Percentiles rank a stretch among this genome's conserved stretches.
phyloP scores from a whole-genome alignment of 306 rosid genomes.

The Gynostemma pentaphyllum region DNA sequence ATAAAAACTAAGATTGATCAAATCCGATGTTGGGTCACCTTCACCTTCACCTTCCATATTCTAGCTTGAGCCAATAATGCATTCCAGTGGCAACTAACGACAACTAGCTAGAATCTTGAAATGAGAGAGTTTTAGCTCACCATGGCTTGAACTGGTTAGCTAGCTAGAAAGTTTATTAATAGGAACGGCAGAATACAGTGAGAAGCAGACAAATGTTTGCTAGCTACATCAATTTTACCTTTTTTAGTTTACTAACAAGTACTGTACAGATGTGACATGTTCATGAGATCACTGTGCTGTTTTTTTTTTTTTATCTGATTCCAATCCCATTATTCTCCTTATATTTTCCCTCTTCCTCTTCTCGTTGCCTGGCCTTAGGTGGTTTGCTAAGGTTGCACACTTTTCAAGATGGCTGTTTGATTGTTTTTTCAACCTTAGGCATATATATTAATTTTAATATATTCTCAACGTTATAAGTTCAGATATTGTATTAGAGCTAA shows the following conservation, averaged over 20 bases:
- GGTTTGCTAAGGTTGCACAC: not conserved
- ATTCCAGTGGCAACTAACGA: not conserved
- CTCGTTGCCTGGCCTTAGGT: not conserved
- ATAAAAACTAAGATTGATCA: no score
- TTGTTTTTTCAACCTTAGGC: not conserved
- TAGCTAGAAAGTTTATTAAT: not conserved
- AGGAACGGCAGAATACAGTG: not conserved
- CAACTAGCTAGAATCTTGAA: not conserved
- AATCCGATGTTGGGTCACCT: not conserved
- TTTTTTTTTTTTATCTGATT: not conserved
- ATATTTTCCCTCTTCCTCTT: not conserved
- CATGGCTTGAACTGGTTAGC: not conserved
- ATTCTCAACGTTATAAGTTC: no score
- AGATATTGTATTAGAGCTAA: no score
- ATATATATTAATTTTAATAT: no score
- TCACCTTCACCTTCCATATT: no score
- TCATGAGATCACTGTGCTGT: not conserved
- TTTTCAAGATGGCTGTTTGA: conserved; percentile 3
- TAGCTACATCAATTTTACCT: not conserved
- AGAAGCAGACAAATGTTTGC: not conserved
- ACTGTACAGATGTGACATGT: not conserved
- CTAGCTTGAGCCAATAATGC: conserved; percentile 3
- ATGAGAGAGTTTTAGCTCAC: not conserved
- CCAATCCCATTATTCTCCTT: not conserved
- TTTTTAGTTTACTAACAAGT: not conserved